Conservation (phyloP, 2,329 filamentous ascomycete species). For the Aspergillus spinulosporus region DNA sequence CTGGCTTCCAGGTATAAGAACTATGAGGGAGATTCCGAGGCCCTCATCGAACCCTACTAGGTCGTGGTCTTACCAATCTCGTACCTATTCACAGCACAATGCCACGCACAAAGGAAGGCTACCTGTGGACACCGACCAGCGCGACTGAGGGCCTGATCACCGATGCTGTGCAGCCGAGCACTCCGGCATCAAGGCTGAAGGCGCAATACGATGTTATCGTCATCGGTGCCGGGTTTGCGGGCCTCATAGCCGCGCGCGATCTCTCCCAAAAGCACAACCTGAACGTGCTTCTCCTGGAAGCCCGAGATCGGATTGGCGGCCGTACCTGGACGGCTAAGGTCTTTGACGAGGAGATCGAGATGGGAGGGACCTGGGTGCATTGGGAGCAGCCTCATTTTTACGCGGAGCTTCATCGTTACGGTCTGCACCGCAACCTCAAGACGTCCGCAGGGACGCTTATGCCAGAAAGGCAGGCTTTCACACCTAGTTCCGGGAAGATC, state of each 20-base stretch:
- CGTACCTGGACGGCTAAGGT: constrained; percentile 51
- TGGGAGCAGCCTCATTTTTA: constrained; percentile 49
- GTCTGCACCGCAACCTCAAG: constrained; percentile 18
- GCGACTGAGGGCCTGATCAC: background rate
- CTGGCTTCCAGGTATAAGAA: background rate
- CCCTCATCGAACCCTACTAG: background rate
- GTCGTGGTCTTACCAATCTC: too few relatives aligned
- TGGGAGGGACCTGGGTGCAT: constrained; percentile 54
- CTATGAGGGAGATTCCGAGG: background rate
- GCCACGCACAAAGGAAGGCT: constrained; percentile 13
- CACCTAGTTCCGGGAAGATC: background rate
- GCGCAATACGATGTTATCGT: constrained; percentile 29
- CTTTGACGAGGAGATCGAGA: constrained; percentile 47
- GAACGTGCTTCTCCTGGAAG: constrained; percentile 45
- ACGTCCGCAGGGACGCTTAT: constrained; percentile 19
- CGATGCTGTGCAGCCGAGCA: too few relatives aligned
- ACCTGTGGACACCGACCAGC: background rate
- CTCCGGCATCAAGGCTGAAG: too few relatives aligned
- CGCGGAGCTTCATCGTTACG: constrained; percentile 50
- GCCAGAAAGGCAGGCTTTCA: constrained; percentile 17
- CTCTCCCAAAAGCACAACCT: background rate
- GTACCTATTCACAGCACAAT: background rate
- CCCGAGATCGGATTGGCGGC: constrained; percentile 43
- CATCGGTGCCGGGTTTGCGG: constrained; percentile 36
- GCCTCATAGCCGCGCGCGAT: constrained; percentile 35